A percentile compares a stretch with the other conserved stretches of the same genome.
These are phyloP conservation scores for Rubia yunnanensis DNA, from an alignment of 257 asterid species.

Conservation along the genomic window DNA sequence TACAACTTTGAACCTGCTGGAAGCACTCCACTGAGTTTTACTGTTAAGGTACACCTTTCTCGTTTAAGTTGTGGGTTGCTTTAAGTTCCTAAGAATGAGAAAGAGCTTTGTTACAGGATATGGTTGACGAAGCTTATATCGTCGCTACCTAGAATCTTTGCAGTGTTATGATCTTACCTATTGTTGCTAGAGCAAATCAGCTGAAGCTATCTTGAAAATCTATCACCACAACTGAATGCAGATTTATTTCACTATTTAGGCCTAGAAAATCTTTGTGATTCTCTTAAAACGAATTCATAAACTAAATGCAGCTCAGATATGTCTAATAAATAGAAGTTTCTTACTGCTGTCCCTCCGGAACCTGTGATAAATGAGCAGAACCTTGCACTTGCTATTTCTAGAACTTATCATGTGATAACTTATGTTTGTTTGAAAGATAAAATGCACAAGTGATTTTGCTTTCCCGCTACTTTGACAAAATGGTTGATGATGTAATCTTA, in stretches of 20 bases:
- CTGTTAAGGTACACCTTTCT: conserved; percentile 58
- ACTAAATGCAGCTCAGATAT: too few species aligned
- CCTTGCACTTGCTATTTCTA: background rate
- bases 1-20: conserved; percentile 95
- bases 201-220: background rate
- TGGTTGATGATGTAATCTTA: background rate
- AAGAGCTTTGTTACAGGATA: background rate
- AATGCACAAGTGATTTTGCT: too few species aligned
- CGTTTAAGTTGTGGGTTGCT: background rate
- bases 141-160: background rate
- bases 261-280: background rate
- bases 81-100: background rate
- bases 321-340: background rate
- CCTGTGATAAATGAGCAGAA: background rate
- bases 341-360: background rate
- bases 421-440: too few species aligned
- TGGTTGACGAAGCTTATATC: background rate
- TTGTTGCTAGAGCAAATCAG: background rate
- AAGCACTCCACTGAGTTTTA: conserved; percentile 76
- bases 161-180: background rate
- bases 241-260: background rate
- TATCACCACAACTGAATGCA: background rate
- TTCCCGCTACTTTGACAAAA: background rate
- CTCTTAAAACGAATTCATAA: background rate
- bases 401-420: background rate